Percentiles rank a stretch among this genome's conserved stretches.
phyloP scores from a whole-genome alignment of 768 basidiomycete genomes.

The Leucocoprinus sp. region DNA sequence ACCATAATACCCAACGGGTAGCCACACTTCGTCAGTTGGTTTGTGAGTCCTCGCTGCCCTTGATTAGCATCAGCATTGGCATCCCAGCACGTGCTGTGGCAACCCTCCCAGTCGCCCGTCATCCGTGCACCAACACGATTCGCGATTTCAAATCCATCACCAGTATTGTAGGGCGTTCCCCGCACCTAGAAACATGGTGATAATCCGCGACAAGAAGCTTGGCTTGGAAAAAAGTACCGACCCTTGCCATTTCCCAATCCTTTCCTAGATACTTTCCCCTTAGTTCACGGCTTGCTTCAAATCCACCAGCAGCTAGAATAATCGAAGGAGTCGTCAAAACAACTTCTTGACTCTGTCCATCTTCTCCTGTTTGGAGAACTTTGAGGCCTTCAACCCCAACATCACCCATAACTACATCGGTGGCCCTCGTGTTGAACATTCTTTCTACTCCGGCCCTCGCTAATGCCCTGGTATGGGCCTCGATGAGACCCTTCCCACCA shows the following conservation, averaged over 20 bases:
- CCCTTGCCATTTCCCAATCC: constrained; percentile 51
- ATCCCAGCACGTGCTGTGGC: constrained; percentile 69
- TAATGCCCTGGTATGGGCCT: constrained; percentile 43
- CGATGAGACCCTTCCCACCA: constrained; percentile 63
- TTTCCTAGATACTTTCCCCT: constrained; percentile 48
- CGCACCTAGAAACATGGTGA: constrained; percentile 36
- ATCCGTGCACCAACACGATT: constrained; percentile 41
- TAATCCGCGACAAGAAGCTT: not conserved
- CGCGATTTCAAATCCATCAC: constrained; percentile 55
- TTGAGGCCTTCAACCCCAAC: constrained; percentile 23
- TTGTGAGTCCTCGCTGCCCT: constrained; percentile 52
- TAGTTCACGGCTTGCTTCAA: constrained; percentile 47
- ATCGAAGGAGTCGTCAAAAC: constrained; percentile 36
- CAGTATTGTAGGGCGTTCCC: constrained; percentile 64
- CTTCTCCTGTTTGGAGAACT: constrained; percentile 40
- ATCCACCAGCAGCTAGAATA: constrained; percentile 60
- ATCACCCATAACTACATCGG: constrained; percentile 28
- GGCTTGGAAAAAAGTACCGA: constrained; percentile 17
- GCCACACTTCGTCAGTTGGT: constrained; percentile 68
- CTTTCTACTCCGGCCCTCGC: constrained; percentile 40
- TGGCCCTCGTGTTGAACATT: constrained; percentile 49
- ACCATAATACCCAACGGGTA: constrained; percentile 69
- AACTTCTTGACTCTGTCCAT: constrained; percentile 26
- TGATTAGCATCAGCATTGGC: constrained; percentile 42
- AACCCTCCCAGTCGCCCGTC: constrained; percentile 62